Evolutionary conservation across 2,329 filamentous ascomycete species (phyloP).

Genomic region (Paracamarosporium sp.): DNA sequence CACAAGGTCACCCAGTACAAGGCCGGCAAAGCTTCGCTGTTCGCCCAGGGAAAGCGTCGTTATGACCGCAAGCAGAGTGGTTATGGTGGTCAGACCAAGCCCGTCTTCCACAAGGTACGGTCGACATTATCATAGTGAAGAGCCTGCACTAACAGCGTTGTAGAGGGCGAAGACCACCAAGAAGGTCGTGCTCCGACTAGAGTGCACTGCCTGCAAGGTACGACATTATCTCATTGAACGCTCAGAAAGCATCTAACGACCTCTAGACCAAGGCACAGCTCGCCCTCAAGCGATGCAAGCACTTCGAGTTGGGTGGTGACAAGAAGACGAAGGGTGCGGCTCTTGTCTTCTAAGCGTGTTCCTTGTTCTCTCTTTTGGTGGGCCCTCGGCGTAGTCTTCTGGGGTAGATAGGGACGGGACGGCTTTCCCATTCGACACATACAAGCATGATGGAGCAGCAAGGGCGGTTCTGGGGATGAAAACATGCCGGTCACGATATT

Average conservation of each 20-base stretch:
- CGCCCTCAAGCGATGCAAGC: conserved; percentile 99
- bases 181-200: conserved; percentile 98
- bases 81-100: conserved; percentile 99
- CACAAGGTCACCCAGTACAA: conserved; percentile 98
- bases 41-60: conserved; percentile 99
- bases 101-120: conserved; percentile 87
- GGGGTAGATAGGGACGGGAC: conserved; percentile 41
- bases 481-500: conserved; percentile 42
- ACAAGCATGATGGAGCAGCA: conserved; percentile 36
- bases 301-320: conserved; percentile 99
- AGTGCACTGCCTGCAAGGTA: conserved; percentile 92
- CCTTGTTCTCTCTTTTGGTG: conserved; percentile 48
- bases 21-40: conserved; percentile 93
- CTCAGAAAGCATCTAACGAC: conserved; percentile 19
- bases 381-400: conserved; percentile 48
- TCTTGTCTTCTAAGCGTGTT: conserved; percentile 92
- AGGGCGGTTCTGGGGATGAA: conserved; percentile 39
- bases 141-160: conserved; percentile 20
- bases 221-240: background rate
- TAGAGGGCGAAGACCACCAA: conserved; percentile 99
- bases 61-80: conserved; percentile 90
- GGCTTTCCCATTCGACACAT: conserved; percentile 43
- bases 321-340: conserved; percentile 99
- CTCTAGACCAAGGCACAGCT: conserved; percentile 86
- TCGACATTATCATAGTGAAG: background rate